These are phyloP conservation scores for Tuber indicum DNA, from an alignment of 495 filamentous ascomycete species.

Conservation along the genomic window DNA sequence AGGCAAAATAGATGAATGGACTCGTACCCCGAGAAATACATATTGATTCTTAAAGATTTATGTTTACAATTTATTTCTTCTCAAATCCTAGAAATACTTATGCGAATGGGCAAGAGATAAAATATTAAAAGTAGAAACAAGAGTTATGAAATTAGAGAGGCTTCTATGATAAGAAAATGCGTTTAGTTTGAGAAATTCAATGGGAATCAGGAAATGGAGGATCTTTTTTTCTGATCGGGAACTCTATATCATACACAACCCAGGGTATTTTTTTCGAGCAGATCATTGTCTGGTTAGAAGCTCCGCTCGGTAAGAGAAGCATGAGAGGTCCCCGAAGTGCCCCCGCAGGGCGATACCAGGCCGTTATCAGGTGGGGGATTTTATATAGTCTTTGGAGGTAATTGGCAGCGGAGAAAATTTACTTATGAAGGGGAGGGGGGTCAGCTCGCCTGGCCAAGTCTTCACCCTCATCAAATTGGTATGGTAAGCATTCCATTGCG, in stretches of 20 bases:
- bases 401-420: background rate
- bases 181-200: background rate
- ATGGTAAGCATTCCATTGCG: background rate
- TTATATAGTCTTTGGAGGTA: background rate
- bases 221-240: background rate
- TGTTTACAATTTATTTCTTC: background rate
- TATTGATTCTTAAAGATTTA: background rate
- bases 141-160: background rate
- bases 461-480: background rate
- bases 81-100: background rate
- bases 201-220: background rate
- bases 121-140: background rate
- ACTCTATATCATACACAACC: background rate
- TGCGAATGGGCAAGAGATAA: background rate
- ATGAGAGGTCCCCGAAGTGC: background rate
- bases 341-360: background rate
- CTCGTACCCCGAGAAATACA: background rate
- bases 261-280: background rate
- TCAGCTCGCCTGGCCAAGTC: background rate
- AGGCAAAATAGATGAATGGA: background rate
- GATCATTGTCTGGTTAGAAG: background rate
- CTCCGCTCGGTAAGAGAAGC: background rate
- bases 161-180: background rate
- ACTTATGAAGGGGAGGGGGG: background rate
- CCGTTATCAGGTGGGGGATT: background rate